Conservation (phyloP, 768 basidiomycete genomes). For the Pleurotus pulmonarius region DNA sequence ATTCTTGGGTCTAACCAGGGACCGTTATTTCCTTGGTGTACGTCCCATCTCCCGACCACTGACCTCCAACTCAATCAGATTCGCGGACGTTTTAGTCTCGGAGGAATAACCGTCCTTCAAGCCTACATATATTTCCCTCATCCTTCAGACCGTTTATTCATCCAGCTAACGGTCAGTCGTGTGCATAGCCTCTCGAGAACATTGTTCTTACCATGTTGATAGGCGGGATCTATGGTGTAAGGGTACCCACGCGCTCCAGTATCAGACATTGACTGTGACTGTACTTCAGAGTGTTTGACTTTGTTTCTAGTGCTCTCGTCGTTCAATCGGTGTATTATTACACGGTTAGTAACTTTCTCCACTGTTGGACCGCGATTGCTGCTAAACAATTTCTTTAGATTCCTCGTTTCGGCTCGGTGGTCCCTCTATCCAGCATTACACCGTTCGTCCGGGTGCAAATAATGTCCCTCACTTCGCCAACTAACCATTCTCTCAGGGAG, state of each 20-base stretch:
- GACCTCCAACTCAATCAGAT: not conserved
- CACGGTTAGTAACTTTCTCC: slow-evolving; percentile 21
- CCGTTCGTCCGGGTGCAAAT: slow-evolving; percentile 21
- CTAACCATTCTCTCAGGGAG: slow-evolving; percentile 19
- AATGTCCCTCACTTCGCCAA: not conserved
- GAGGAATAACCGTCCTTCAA: slow-evolving; percentile 39
- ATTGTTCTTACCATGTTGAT: not conserved
- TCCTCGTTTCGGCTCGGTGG: slow-evolving; percentile 37
- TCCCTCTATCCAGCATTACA: slow-evolving; percentile 32
- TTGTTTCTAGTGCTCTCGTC: slow-evolving; percentile 33
- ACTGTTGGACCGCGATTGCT: not conserved
- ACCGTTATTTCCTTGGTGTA: slow-evolving; percentile 18
- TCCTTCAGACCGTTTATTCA: slow-evolving; percentile 21
- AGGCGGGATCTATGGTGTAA: slow-evolving; percentile 17
- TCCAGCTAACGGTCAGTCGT: slow-evolving; percentile 26
- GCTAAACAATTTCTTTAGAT: slow-evolving; percentile 22
- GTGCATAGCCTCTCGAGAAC: too few species aligned
- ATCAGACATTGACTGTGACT: not conserved
- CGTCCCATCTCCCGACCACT: slow-evolving; percentile 20
- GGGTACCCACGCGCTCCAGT: not conserved
- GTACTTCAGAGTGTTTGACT: slow-evolving; percentile 25
- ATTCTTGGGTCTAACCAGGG: not conserved
- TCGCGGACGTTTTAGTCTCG: slow-evolving; percentile 22
- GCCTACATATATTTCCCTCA: slow-evolving; percentile 36
- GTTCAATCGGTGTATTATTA: slow-evolving; percentile 44